Conservation (phyloP, 1,284 basidiomycete species). For the Psilocybe mexicana region DNA sequence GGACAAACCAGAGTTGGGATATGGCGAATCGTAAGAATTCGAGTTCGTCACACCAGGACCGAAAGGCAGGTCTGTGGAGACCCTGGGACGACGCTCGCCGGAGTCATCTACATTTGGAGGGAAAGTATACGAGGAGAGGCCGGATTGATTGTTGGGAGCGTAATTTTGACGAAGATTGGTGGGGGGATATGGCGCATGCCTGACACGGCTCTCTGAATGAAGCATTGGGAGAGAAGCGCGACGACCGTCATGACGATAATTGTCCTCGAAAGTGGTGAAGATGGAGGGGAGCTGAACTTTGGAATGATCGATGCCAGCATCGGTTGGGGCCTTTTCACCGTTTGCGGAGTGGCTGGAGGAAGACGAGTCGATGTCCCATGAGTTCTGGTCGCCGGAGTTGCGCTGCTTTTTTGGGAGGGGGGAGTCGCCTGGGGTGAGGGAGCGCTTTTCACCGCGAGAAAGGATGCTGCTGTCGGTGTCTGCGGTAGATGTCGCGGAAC, state of each 20-base stretch:
- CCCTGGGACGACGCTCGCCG: constrained; percentile 44
- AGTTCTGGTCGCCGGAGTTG: constrained; percentile 31
- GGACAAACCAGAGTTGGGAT: constrained; percentile 44
- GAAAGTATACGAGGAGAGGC: constrained; percentile 63
- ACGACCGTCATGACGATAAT: constrained; percentile 54
- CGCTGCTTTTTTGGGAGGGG: constrained; percentile 52
- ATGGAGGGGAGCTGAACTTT: constrained; percentile 75
- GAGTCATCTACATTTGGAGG: constrained; percentile 43
- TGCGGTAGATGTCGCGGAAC: constrained; percentile 55
- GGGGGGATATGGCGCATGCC: constrained; percentile 52
- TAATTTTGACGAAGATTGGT: constrained; percentile 45
- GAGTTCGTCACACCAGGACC: constrained; percentile 35
- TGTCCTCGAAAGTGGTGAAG: constrained; percentile 66
- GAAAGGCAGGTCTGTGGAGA: constrained; percentile 53
- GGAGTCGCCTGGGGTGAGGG: constrained; percentile 50
- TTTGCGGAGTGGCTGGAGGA: constrained; percentile 24
- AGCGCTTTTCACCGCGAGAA: constrained; percentile 59
- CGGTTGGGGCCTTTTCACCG: constrained; percentile 29
- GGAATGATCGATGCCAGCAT: constrained; percentile 39
- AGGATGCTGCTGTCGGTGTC: constrained; percentile 64
- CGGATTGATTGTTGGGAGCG: constrained; percentile 42
- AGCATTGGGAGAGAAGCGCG: constrained; percentile 66
- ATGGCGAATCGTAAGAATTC: constrained; percentile 44
- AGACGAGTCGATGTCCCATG: constrained; percentile 37
- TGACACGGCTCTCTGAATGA: constrained; percentile 48